phyloP scores from a whole-genome alignment of 2,329 filamentous ascomycete species.

The Alternaria panax region DNA sequence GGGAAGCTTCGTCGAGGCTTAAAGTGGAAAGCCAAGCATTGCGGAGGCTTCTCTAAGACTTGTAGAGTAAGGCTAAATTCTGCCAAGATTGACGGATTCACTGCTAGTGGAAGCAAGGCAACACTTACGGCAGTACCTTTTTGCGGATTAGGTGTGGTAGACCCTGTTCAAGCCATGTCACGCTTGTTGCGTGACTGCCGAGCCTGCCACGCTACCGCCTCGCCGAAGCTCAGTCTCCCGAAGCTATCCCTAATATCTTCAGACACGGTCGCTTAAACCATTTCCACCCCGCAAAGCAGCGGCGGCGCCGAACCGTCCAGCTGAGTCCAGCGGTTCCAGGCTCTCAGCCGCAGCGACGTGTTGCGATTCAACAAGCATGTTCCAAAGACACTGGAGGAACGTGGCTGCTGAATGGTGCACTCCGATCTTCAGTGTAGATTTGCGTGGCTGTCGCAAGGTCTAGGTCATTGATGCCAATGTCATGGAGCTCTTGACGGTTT shows the following conservation, averaged over 20 bases:
- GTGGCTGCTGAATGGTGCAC: neutral
- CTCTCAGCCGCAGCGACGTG: conserved; percentile 2
- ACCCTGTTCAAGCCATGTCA: neutral
- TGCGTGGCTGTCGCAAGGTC: neutral
- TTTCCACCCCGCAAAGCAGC: neutral
- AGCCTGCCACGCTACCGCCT: neutral
- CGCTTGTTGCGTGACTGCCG: neutral
- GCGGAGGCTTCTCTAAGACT: too few species aligned
- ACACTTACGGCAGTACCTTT: neutral
- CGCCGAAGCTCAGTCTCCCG: too few species aligned
- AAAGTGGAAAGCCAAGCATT: neutral
- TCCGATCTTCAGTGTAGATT: neutral
- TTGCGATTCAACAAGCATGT: neutral
- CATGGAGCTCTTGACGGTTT: neutral
- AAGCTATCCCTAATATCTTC: too few species aligned
- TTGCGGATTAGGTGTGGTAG: neutral
- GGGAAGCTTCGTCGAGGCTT: neutral
- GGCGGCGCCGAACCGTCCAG: neutral
- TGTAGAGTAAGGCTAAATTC: too few species aligned
- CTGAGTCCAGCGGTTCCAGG: conserved; percentile 3
- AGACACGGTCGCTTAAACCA: neutral
- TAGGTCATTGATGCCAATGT: neutral
- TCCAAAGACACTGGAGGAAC: neutral
- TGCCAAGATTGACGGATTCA: neutral
- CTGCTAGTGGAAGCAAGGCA: neutral